Percentiles rank a stretch among this genome's conserved stretches.
These are phyloP conservation scores for Pyrrhoderma lamaoense DNA, from an alignment of 1,284 basidiomycete genomes.

Conservation along the genomic window DNA sequence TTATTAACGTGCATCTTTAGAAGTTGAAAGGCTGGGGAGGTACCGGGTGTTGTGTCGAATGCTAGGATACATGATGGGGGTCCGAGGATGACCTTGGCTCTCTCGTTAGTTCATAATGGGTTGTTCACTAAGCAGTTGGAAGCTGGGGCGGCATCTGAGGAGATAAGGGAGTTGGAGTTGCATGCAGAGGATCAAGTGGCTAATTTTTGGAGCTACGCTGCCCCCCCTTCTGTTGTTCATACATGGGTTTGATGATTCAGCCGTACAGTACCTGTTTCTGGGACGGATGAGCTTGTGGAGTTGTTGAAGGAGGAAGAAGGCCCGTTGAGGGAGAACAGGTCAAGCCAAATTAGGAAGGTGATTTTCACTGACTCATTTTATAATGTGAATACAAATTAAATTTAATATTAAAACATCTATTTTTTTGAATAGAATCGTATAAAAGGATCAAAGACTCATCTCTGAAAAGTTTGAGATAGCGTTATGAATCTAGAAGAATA, in stretches of 20 bases:
- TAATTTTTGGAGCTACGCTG: constrained; percentile 3
- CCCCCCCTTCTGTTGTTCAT: constrained; percentile 14
- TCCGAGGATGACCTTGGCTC: background rate
- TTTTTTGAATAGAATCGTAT: no score
- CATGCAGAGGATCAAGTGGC: constrained; percentile 11
- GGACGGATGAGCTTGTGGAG: constrained; percentile 11
- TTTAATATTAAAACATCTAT: no score
- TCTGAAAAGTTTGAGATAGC: no score
- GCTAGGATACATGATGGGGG: background rate
- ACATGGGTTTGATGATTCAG: constrained; percentile 11
- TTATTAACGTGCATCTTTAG: constrained; percentile 12
- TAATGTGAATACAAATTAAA: no score
- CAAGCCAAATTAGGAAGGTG: no score
- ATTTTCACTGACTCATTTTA: no score
- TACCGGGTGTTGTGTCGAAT: constrained; percentile 1
- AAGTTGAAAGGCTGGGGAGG: background rate
- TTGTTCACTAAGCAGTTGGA: constrained; percentile 2
- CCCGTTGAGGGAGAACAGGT: no score
- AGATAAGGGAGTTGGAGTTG: constrained; percentile 3
- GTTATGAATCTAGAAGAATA: no score
- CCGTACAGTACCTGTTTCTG: constrained; percentile 4
- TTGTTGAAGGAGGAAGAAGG: constrained; percentile 5
- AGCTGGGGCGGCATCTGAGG: background rate
- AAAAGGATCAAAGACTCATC: no score
- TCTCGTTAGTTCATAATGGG: constrained; percentile 11